These are phyloP conservation scores for Oryza rufipogon DNA, from an alignment of 176 grass and related monocot genomes.

Conservation along the genomic window DNA sequence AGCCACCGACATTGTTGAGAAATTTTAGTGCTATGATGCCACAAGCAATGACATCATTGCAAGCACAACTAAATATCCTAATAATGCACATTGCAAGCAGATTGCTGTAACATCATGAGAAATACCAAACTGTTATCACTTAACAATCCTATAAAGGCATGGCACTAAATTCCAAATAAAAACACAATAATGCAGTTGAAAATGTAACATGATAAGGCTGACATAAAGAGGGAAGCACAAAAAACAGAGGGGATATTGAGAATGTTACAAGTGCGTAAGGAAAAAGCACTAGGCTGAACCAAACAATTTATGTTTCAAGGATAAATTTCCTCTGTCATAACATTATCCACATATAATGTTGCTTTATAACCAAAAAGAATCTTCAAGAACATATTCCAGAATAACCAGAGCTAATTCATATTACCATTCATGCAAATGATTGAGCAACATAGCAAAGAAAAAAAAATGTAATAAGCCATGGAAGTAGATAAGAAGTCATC, in stretches of 20 bases:
- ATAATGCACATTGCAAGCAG: background rate
- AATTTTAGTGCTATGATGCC: conserved; percentile 20
- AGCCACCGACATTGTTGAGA: background rate
- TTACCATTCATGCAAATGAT: background rate
- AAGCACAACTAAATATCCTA: background rate
- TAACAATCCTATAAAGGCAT: background rate
- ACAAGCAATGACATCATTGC: background rate
- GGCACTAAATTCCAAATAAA: background rate
- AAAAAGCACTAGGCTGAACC: background rate
- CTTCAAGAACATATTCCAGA: conserved; percentile 6
- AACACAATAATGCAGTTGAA: background rate
- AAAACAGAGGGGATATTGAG: background rate
- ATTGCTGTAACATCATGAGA: conserved; percentile 6
- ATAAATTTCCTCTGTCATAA: conserved; percentile 7
- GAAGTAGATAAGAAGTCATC: background rate
- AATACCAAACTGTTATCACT: background rate
- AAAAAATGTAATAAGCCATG: background rate
- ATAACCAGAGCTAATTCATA: background rate
- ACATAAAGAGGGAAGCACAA: conserved; percentile 15
- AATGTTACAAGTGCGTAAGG: conserved; percentile 1
- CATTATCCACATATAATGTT: conserved; percentile 8
- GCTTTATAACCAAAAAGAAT: conserved; percentile 20
- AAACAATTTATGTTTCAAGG: background rate
- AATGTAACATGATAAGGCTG: background rate
- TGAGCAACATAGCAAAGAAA: background rate